Base-by-base conservation (phyloP, 164 flowering plant genomes). In the Chimonanthus salicifolius region DNA sequence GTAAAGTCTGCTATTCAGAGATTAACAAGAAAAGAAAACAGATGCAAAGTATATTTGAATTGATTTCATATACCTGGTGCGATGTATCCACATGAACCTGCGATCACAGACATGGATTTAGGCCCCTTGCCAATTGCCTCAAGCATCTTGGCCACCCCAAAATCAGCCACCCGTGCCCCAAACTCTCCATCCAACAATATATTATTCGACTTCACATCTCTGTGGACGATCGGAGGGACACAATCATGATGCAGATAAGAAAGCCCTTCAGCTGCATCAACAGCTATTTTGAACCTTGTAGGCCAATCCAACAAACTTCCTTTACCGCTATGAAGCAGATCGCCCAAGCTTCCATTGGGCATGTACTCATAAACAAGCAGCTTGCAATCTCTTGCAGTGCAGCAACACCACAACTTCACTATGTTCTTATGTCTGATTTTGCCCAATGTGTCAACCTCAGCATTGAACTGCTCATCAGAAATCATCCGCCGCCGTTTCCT, bases 261-360 rank as follows among this genome's bases (percentile, higher is more conserved):
- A 1, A 90, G 84, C 60, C 92, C 95, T 75, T 90, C 92, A 0
- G 92, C 91, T 3, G 90, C 88, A 77, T 87, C 92, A 18, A 88
- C 47, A 4, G 90, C 94, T 7, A 88, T 85, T 76, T 84, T 83
- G 51, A 79, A 84, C 82, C 95, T 81, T 2, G 82, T 82, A 0
- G 83, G 86, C 95, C 95, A 90, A 69, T 84, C 88, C 79, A 90
- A 74, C 64, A 77, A 72, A 45, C 90, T 78, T 21, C 84, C 84
- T 72, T 86, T 87, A 70, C 83, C 78, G 66, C 88, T 71, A 63
- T 90, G 89, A 72, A 90, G 76, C 84, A 85, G 70, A 77, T 90
- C 94, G n/a, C 89, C 89, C 80, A 90, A 81, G 75, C 94, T 88
- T 44, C 94, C 94, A 77, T 90, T 90, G 0, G 88, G 88, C 92